Conservation (phyloP, 345 rosid species). For the Reutealis trisperma region DNA sequence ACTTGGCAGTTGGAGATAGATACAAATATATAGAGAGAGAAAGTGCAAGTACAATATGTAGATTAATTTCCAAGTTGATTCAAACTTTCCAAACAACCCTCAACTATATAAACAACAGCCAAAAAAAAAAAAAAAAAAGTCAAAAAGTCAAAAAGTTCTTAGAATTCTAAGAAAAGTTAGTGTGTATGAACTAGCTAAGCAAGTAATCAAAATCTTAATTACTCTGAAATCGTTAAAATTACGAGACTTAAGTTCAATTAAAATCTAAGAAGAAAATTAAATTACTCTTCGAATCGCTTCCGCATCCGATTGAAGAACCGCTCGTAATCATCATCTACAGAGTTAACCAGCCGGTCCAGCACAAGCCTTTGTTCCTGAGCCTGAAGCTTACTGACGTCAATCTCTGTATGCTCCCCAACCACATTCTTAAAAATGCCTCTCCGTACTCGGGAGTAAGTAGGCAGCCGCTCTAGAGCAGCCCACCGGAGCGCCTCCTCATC, state of each 20-base stretch:
- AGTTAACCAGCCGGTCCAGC: conserved; percentile 66
- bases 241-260: background rate
- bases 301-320: conserved; percentile 82
- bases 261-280: conserved; percentile 17
- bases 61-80: background rate
- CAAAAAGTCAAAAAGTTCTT: background rate
- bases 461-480: conserved; percentile 92
- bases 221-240: background rate
- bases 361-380: conserved; percentile 68
- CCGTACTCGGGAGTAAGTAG: conserved; percentile 71
- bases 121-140: background rate
- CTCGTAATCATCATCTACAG: conserved; percentile 83
- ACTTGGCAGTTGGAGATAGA: background rate
- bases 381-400: conserved; percentile 67
- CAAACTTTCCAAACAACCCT: conserved; percentile 2
- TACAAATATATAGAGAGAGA: background rate
- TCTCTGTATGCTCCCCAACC: conserved; percentile 67
- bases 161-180: background rate
- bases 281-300: conserved; percentile 75
- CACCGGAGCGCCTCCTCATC: conserved; percentile 87
- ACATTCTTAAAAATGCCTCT: conserved; percentile 73
- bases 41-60: background rate
- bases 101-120: background rate
- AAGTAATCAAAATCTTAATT: background rate
- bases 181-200: background rate